Evolutionary conservation across 2,329 filamentous ascomycete species (phyloP), one percentile per base, ranked within the genome.

Genomic region (Phaeosphaeria sp.): DNA sequence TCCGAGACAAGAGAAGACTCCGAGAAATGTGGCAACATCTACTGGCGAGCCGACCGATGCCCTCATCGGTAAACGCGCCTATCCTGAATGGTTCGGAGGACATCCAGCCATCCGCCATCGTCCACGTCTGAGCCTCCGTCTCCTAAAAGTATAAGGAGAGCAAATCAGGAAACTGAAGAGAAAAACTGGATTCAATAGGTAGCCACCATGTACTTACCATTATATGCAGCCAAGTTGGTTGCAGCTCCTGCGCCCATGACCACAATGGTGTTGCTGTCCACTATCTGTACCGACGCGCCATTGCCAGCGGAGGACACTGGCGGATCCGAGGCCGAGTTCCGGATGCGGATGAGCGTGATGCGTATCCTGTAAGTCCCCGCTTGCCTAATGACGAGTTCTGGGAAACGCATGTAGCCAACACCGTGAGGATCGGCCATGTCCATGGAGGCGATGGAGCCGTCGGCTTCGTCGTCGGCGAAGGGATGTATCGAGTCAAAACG

Each of bases 371-470:
- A 78, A 17, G 69, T 75, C 43, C 75, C 75, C 41, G 71, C 66
- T 58, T 76, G 74, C 18, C 72, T 70, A 44, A 78, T 74, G 46
- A 64, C 55, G 36, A 78, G 75, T 18, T 73, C 72, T 25, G 74
- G 70, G 53, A 78, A 78, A 56, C 67, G 69, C 66, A 77, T 75
- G 55, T 77, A 77, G 23, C 75, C 75, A 9, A 78, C 72, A 13
- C 74, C 75, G 20, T 68, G 63, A 3, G 74, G 62, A 17, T 76
- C 72, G 33, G 69, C 68, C 63, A 74, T 72, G 20, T 75, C 74
- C 69, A 76, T 74, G 18, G 72, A 75, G n/a, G 67, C 67, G 46
- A 73, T 73, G 11, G 64, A 71, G 20, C 72, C 74, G 41, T 76
- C 73, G 7, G 72, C 72, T 62, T 75, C 73, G 21, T 76, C 75